Conservation (phyloP, 208 protist species). For the Crithidia sp. region DNA sequence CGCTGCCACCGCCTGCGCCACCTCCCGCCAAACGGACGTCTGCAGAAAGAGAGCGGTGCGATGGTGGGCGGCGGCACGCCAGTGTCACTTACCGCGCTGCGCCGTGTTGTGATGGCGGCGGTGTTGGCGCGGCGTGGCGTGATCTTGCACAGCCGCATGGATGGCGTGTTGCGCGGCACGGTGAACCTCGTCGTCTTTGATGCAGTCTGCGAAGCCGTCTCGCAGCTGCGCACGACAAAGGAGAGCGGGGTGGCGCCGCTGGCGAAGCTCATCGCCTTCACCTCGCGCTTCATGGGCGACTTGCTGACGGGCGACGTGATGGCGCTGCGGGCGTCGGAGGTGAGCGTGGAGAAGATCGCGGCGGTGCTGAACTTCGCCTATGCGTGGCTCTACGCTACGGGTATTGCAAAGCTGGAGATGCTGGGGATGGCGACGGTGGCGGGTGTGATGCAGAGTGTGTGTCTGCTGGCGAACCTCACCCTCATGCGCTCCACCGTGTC, state of each 20-base stretch:
- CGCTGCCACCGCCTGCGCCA: constrained; percentile 79
- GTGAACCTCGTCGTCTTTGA: constrained; percentile 92
- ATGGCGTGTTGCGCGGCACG: constrained; percentile 79
- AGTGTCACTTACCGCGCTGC: constrained; percentile 34
- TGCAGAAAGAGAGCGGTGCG: constrained; percentile 41
- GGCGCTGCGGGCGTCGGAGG: constrained; percentile 77
- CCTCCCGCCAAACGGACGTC: constrained; percentile 81
- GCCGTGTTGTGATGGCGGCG: constrained; percentile 64
- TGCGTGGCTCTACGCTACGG: constrained; percentile 72
- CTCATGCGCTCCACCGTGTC: constrained; percentile 63
- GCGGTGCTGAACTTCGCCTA: constrained; percentile 77
- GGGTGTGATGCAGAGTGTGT: constrained; percentile 64
- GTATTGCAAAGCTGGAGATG: constrained; percentile 77
- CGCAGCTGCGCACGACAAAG: constrained; percentile 60
- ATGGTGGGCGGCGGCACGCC: constrained; percentile 15
- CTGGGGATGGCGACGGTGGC: constrained; percentile 78
- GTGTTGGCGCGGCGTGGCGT: constrained; percentile 72
- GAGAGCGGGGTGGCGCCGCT: constrained; percentile 60
- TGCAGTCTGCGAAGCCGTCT: constrained; percentile 77
- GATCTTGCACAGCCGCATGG: constrained; percentile 76
- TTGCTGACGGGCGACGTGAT: constrained; percentile 68
- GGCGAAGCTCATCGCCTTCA: constrained; percentile 76
- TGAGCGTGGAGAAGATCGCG: constrained; percentile 67
- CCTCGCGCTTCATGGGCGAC: constrained; percentile 64
- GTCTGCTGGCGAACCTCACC: constrained; percentile 73